Base-by-base conservation (phyloP, 345 rosid genomes). In the Salix brachista region DNA sequence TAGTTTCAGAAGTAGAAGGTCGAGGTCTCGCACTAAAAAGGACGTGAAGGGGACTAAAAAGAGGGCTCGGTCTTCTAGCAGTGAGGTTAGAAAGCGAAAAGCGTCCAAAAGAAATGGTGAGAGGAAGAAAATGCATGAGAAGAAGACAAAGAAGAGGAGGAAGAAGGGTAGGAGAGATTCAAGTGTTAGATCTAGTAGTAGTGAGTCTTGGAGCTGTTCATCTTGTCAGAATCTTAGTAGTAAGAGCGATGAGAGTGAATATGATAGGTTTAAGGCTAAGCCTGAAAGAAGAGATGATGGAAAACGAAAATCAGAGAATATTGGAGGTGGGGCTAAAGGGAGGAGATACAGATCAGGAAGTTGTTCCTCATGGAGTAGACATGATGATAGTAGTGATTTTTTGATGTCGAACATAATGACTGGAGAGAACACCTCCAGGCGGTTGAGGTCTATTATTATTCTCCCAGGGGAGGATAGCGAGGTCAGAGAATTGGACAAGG, bases 391-490 rank as follows among this genome's bases (percentile, higher is more conserved):
- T 75, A 75, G 77, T 50, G 86, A 79, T 79, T 71, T 76, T 71
- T 66, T 73, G 70, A 78, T 74, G 52, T 83, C 83, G 71, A 90
- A 84, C 74, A 80, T 68, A 77, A 75, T 85, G 41, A 77, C 67
- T 50, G 28, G 75, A 6, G 86, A 80, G 73, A 79, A 73, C 76
- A 79, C 79, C 69, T 41, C 87, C 4, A 84, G 81, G 70, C 82
- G 86, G 79, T 85, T 88, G 78, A 91, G 82, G 76, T 93, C 97
- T 25, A 88, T 93, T 79, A 67, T 93, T 73, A 86, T 82, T 62
- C 83, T 86, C 66, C 26, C 75, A 4, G 72, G 50, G 44, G 73
- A 81, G 62, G 87, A 60, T 52, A 69, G 26, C 21, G 88, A 85
- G 37, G 84, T 23, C 34, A 44, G 66, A 60, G 76, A 77, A 50